Evolutionary conservation across 108 stramenopile species (phyloP).

Genomic region (Bacterosira constricta): DNA sequence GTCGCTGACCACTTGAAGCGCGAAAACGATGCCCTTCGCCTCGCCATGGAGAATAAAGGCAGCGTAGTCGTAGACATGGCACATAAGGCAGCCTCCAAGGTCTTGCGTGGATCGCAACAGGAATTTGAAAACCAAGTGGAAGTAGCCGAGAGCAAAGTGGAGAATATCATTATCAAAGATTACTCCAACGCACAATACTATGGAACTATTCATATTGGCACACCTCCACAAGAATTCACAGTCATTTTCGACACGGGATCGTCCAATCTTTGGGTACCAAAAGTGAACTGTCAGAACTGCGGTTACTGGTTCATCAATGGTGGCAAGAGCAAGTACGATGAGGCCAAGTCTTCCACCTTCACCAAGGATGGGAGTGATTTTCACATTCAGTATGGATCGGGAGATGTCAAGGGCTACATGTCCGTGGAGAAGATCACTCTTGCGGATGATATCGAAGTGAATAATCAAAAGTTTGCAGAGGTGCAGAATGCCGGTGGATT

Average conservation of each 20-base stretch:
- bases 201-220: constrained; percentile 73
- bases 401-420: constrained; percentile 81
- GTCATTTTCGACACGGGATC: constrained; percentile 97
- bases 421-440: constrained; percentile 71
- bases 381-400: constrained; percentile 88
- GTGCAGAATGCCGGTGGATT: constrained; percentile 96
- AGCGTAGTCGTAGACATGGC: constrained; percentile 1
- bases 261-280: constrained; percentile 95
- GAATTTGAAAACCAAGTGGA: background rate
- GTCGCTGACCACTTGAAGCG: constrained; percentile 65
- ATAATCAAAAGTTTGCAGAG: constrained; percentile 83
- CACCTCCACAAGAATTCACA: constrained; percentile 76
- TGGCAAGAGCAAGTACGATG: constrained; percentile 69
- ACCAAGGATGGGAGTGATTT: constrained; percentile 60
- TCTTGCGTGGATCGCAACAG: background rate
- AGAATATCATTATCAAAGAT: constrained; percentile 81
- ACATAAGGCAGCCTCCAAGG: constrained; percentile 2
- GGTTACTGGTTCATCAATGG: constrained; percentile 55
- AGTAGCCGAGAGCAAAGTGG: constrained; percentile 34
- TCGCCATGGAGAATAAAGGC: constrained; percentile 10
- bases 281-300: constrained; percentile 68
- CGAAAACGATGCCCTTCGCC: constrained; percentile 63
- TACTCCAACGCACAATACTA: constrained; percentile 90
- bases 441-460: constrained; percentile 72
- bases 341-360: constrained; percentile 53